Base-by-base conservation (phyloP, 2,329 filamentous ascomycete genomes). In the Tolypocladium ovalisporum region DNA sequence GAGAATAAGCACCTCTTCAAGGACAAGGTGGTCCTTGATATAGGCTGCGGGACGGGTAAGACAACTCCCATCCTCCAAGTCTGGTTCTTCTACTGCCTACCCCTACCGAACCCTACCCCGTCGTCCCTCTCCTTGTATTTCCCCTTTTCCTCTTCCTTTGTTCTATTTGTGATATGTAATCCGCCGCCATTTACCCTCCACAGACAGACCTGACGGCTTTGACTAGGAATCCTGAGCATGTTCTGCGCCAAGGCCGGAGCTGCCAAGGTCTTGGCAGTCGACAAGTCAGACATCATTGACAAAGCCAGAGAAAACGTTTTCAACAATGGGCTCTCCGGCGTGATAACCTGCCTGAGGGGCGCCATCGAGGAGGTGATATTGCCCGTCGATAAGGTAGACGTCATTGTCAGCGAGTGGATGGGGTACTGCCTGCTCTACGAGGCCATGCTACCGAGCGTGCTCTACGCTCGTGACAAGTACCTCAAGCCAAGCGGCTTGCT, bases 341-440 rank as follows among this genome's bases (percentile, higher is more conserved):
- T 80, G 29, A 90, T 97, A 66, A 90, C 86, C 49, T 90, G 89
- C 65, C 77, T 96, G 54, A 84, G 86, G 62, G 92, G 93, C 40
- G 89, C 90, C 67, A 89, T 97, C 60, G 93, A 97, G 71, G 91
- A 97, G 63, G 88, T 96, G 57, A 79, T 74, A 57, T 79, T 91
- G 27, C 91, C 89, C 1, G 86, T 93, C 9, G 78, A 84, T 56
- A 78, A 92, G 67, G 92, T 97, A 52, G 93, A 97, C 73, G 87
- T 97, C 66, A 96, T 97, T 68, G 87, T 97, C 60, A 95, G 89
- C 59, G 92, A 97, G 72, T 97, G 92, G 92, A 97, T 97, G 92
- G 92, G 92, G 35, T 97, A 97, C 70, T 89, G 87, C 62, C 80
- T 97, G 22, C 80, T 97, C 7, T 97, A 95, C 71, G 92, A 97